Conservation (phyloP, 2,329 filamentous ascomycete species). For the Aspergillus clavatus region DNA sequence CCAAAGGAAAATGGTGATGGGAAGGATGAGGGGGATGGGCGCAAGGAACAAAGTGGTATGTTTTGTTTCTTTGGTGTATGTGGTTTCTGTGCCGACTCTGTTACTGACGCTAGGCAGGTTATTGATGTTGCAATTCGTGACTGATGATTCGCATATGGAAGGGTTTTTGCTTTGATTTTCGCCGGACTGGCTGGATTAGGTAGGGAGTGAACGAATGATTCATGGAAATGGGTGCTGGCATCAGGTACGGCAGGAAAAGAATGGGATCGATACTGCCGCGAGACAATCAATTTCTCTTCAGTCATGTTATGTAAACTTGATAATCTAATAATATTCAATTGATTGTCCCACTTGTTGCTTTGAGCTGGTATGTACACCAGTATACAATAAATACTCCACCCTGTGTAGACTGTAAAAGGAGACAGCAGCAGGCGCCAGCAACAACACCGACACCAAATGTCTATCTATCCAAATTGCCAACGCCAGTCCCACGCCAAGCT, state of each 20-base stretch:
- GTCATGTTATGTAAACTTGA: too few species aligned
- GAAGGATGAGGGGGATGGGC: conserved; percentile 29
- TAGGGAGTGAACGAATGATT: not conserved
- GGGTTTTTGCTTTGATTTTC: too few species aligned
- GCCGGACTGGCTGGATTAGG: too few species aligned
- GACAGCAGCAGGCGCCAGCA: too few species aligned
- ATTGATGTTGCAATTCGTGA: conserved; percentile 2
- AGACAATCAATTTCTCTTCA: too few species aligned
- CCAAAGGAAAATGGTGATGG: conserved; percentile 26
- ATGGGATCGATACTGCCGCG: too few species aligned
- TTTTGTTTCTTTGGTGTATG: too few species aligned
- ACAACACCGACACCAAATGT: not conserved
- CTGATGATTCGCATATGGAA: not conserved
- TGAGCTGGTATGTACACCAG: too few species aligned
- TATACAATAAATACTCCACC: not conserved
- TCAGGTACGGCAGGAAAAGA: too few species aligned
- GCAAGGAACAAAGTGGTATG: conserved; percentile 46
- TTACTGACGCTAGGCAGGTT: conserved; percentile 4
- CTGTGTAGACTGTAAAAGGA: too few species aligned
- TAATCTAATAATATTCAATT: too few species aligned
- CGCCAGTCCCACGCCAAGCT: not conserved
- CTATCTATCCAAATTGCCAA: not conserved
- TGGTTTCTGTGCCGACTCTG: not conserved
- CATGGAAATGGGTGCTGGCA: not conserved
- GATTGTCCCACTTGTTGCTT: too few species aligned